Evolutionary conservation across 139 green algal genomes (phyloP).

Genomic region (Zygnema circumcarinatum): DNA sequence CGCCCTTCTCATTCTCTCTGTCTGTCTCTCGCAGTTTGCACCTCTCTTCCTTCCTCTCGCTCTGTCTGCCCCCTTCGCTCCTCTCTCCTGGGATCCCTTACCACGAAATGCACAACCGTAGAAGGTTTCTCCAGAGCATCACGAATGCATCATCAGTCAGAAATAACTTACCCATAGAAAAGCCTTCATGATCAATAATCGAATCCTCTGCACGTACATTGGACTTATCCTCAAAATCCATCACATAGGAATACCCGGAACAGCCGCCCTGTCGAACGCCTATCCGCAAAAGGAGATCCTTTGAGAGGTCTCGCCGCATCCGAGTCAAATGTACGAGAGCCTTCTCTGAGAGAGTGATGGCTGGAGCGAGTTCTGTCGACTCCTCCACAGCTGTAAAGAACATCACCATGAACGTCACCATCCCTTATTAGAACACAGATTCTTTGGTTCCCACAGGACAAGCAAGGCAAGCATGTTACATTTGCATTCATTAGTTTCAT

Average conservation of each 20-base stretch:
- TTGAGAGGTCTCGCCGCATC: conserved; percentile 69
- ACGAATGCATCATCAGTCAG: conserved; percentile 76
- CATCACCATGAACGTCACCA: no score
- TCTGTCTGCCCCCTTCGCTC: background rate
- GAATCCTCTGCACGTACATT: conserved; percentile 69
- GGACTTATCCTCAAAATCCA: conserved; percentile 81
- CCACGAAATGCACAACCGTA: conserved; percentile 20
- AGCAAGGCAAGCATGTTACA: no score
- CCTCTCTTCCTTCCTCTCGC: background rate
- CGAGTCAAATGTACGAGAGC: conserved; percentile 80
- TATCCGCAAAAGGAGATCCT: conserved; percentile 71
- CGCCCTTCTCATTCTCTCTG: background rate
- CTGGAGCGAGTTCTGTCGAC: conserved; percentile 4
- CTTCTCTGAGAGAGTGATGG: conserved; percentile 80
- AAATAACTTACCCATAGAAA: conserved; percentile 9
- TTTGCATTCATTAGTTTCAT: no score
- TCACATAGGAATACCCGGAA: conserved; percentile 81
- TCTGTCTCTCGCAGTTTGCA: background rate
- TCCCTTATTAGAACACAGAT: no score
- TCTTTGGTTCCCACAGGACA: no score
- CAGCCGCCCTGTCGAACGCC: conserved; percentile 72
- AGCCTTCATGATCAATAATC: conserved; percentile 48
- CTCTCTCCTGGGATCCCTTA: background rate
- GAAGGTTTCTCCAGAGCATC: conserved; percentile 62
- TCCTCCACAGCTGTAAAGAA: background rate